Base-by-base conservation (phyloP, 192 early-diverging fungal species). In the Coemansia sp. region DNA sequence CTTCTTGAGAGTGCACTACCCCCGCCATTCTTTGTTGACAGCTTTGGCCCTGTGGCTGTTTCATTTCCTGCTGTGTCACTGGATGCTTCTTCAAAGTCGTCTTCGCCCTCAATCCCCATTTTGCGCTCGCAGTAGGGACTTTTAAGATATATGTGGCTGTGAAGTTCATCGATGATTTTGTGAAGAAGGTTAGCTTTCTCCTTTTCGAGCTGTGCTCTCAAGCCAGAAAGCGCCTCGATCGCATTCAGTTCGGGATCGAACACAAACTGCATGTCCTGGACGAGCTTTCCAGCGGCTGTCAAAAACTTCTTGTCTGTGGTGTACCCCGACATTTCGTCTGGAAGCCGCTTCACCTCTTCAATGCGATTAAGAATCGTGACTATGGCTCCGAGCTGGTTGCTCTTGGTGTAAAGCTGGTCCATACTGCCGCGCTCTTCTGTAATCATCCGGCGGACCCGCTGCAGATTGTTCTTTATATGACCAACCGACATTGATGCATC, bases 351-450 rank as follows among this genome's bases (percentile, higher is more conserved):
- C 13, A 90, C 66, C 39, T 91, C 89, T 48, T 91, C 90, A 46
- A 93, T 86, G 37, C 82, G 85, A 61, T 91, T 86, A 64, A 93
- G 73, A 60, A 93, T 85, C 30, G 80, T 77, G 4, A 93, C 84
- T 80, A 93, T 91, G n/a, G 91, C 90, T 35, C 88, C 90, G 40
- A 88, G 82, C 67, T 91, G 88, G 61, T 89, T 87, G 64, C 87
- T 89, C 72, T 90, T 90, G 28, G 84, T 81, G 69, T 88, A 91
- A 35, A 93, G 67, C 63, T 90, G 89, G 42, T 88, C 71, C 33
- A 93, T 57, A 61, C 89, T 86, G 9, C 87, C 82, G 20, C 88
- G 83, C 61, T 88, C 85, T 58, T 89, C 78, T 21, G 82, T 59
- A 37, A 93, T 70, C 42, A 85, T 82, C 23, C 89, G 79, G 21